These are phyloP conservation scores for Raphanus hybrid DNA, from an alignment of 441 rosid species.

Conservation along the genomic window DNA sequence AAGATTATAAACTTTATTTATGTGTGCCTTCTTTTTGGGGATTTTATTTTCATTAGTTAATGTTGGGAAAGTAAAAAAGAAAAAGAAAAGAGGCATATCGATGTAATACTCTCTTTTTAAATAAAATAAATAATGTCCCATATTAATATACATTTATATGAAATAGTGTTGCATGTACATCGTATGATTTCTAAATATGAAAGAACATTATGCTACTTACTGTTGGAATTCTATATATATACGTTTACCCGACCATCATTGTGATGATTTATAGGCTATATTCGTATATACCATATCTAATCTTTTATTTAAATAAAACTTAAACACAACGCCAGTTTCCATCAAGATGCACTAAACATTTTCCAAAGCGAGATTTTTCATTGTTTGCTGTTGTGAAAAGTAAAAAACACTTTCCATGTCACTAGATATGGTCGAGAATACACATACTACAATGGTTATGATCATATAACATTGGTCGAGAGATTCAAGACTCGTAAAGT, in stretches of 20 bases:
- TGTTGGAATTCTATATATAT: neutral
- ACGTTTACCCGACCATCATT: neutral
- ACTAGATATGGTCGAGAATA: neutral
- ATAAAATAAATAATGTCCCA: neutral
- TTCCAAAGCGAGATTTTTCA: neutral
- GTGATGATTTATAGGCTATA: neutral
- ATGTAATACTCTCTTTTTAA: constrained; percentile 1
- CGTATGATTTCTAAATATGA: neutral
- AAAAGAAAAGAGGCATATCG: neutral
- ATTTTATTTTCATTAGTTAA: neutral
- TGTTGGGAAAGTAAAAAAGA: neutral
- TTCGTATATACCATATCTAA: neutral
- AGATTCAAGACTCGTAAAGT: constrained; percentile 16
- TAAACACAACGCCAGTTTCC: neutral
- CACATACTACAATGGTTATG: constrained; percentile 8
- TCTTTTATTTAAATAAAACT: neutral
- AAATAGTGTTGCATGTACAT: neutral
- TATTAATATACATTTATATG: neutral
- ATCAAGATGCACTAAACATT: neutral
- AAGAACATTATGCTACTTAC: neutral
- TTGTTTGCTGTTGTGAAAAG: neutral
- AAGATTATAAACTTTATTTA: constrained; percentile 6
- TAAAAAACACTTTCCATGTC: neutral
- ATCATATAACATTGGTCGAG: neutral
- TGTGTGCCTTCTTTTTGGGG: constrained; percentile 11